Evolutionary conservation across 139 green algal genomes (phyloP).

Genomic region (Trebouxia sp.): DNA sequence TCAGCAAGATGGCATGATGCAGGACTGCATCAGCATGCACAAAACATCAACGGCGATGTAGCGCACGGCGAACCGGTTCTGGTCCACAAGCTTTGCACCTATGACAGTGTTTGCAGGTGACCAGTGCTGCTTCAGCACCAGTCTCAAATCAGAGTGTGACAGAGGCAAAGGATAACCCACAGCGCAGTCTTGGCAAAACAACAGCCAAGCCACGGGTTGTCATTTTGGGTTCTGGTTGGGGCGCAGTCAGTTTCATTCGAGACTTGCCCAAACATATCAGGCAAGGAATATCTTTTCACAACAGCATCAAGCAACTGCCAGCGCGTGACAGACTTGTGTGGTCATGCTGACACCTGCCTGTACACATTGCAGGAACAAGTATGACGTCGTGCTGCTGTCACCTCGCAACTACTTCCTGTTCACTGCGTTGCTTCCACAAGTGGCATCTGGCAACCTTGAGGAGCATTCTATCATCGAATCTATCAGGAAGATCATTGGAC

Average conservation of each 20-base stretch:
- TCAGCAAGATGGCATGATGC: too few relatives aligned
- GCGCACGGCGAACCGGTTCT: too few relatives aligned
- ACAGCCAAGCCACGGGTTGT: conserved; percentile 63
- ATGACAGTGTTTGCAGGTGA: too few relatives aligned
- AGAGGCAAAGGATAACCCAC: background rate
- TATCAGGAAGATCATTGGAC: conserved; percentile 55
- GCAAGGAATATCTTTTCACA: conserved; percentile 19
- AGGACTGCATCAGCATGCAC: too few relatives aligned
- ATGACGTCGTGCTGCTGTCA: conserved; percentile 82
- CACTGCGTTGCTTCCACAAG: conserved; percentile 91
- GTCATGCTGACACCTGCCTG: background rate
- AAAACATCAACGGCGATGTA: too few relatives aligned
- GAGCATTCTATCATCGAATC: conserved; percentile 92
- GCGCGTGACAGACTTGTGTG: background rate
- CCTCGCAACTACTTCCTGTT: conserved; percentile 96
- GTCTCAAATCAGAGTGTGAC: background rate
- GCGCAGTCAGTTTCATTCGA: conserved; percentile 76
- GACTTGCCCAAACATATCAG: conserved; percentile 50
- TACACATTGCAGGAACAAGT: conserved; percentile 45
- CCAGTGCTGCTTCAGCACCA: too few relatives aligned
- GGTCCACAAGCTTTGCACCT: too few relatives aligned
- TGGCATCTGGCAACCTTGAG: conserved; percentile 87
- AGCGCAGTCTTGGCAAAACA: background rate
- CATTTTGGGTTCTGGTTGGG: conserved; percentile 83
- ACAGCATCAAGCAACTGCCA: background rate